Evolutionary conservation across 805 yeast genomes (phyloP), one percentile per base, ranked within the genome.

Genomic region (Nematodospora valgi): DNA sequence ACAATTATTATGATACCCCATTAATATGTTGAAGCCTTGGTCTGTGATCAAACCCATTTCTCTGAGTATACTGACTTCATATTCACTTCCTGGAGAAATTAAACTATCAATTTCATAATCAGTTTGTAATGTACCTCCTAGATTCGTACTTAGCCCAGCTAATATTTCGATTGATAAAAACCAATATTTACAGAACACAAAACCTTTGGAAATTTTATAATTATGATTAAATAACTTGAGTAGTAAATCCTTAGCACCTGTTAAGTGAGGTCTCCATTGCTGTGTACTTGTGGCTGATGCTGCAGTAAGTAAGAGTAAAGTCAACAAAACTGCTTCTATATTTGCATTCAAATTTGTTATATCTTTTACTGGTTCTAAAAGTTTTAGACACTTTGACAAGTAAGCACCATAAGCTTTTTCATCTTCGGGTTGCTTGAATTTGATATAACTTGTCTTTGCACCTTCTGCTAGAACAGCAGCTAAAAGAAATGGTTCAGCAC

Each of bases 391-490:
- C 31, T 71, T 71, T 6, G 82, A 73, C 21, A 82, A 54, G 47
- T 82, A 82, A 9, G 72, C 65, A 45, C 78, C 76, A 48, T 80
- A 80, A 4, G 77, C 78, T 34, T 68, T 72, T 49, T 82, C 85
- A 51, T 81, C 86, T 31, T 72, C 73, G 0, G 68, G 59, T 10
- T 59, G 51, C 4, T 55, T 45, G 2, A 67, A 59, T 24, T 63
- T 62, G 35, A 73, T 59, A 38, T 66, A 72, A 1, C 72, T 57
- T 3, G 74, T 65, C 26, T 77, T 63, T 0, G 89, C 87, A 12
- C 89, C 89, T 38, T 80, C 80, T 0, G 88, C 83, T 27, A 82
- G 52, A 3, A 82, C 70, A 0, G 86, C 85, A 10, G 84, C 80
- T 33, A 82, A 58, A 12, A 82, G 52, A 47, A 78, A 80, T 1